Base-by-base conservation (phyloP, 192 early-diverging fungal species). In the Haplosporangium gracile region DNA sequence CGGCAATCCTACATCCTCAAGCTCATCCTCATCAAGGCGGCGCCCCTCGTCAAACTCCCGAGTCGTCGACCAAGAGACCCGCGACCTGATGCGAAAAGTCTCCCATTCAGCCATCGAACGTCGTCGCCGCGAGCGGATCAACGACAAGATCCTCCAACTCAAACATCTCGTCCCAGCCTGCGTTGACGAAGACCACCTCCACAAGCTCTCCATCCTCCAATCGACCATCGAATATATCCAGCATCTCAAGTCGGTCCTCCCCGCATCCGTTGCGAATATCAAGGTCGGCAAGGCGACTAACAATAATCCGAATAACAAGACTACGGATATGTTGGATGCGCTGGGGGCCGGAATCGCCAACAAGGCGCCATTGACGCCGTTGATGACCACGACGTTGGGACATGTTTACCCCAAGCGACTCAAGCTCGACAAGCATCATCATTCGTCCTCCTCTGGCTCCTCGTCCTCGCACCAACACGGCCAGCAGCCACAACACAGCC, bases 31-130 rank as follows among this genome's bases (percentile, higher is more conserved):
- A 5, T 49, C 80, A 8, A 77, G 70, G 20, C 84, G 84, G 11
- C 78, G 84, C 6, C 29, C 82, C 2, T 77, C 82, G 0, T 81
- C 88, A 9, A 75, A 45, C 38, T 43, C 77, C 26, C 83, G 82
- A 16, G 72, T 78, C 11, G 85, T 90, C 20, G 91, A 92, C 24
- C 90, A 92, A 83, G 82, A 85, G 53, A 88, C 88, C 20, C 91
- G 94, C 55, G 95, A 97, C 71, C 78, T 89, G 80, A 91, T 93
- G 74, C 92, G 97, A 39, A 96, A 96, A 75, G 91, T 94, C 16
- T 95, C 95, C 5, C 97, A 98, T 72, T 96, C 95, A 26, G 94
- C 93, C 0, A 97, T 96, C 77, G 97, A 98, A 87, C 91, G 96
- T 6, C 89, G 94, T 53, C 93, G 96, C 49, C 94, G 97, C 36